Conservation (phyloP, 2,329 filamentous ascomycete genomes). For the Arthrobotrys sphaeroides region DNA sequence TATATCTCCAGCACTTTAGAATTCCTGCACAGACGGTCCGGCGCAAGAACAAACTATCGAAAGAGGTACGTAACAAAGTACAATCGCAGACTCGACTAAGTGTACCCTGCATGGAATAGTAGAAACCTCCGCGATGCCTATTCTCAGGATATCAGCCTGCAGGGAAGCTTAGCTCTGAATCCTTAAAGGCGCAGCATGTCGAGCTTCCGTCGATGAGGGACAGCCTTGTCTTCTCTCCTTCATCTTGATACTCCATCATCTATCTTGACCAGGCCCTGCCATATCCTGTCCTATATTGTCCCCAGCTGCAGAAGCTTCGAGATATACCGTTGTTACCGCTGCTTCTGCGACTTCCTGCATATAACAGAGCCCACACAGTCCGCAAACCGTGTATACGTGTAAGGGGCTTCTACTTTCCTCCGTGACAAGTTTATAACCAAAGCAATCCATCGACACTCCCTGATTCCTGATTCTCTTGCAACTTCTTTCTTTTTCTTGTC, state of each 20-base stretch:
- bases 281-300: background rate
- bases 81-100: no score
- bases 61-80: no score
- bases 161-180: slow-evolving; percentile 32
- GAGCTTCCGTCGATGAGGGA: background rate
- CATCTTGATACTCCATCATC: no score
- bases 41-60: no score
- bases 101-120: background rate
- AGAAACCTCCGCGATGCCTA: background rate
- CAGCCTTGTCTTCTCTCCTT: no score
- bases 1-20: no score
- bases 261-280: background rate
- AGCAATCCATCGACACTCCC: background rate
- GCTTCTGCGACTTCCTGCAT: background rate
- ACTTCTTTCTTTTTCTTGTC: background rate
- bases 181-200: slow-evolving; percentile 21
- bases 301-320: slow-evolving; percentile 24
- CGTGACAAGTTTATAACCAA: no score
- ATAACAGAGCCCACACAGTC: no score
- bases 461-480: background rate
- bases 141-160: background rate
- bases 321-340: slow-evolving; percentile 1
- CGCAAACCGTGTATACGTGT: no score
- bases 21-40: no score
- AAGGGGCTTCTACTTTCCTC: no score